Evolutionary conservation across 2,329 filamentous ascomycete species (phyloP), one percentile per base, ranked within the genome.

Genomic region (Pestalotiopsis sp.): DNA sequence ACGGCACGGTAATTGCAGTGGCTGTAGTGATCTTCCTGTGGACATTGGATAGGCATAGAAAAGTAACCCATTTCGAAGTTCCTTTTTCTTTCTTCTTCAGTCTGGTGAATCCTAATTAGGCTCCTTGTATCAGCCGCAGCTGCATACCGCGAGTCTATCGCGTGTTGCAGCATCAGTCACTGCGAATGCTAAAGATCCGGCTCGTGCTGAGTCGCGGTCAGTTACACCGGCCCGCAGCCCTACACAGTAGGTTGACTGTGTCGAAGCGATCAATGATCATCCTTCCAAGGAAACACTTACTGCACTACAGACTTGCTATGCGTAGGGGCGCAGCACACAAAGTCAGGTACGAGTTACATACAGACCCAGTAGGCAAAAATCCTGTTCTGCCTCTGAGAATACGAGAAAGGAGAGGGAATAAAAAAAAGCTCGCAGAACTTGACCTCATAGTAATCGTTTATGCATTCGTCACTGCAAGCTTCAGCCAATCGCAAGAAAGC

Each of bases 1-100:
- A 38, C 59, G 59, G 59, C 25, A 61, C 59, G 59, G 59, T 61
- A 61, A 61, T 61, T 61, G 31, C 23, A 36, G 59, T 61, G 59
- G 59, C 59, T 61, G 31, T 36, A 39, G 25, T 39, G 27, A 61
- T 39, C 59, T 36, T 11, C 31, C 59, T n/a, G 59, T 61, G 59
- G 59, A 61, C 59, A 61, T 61, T 61, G 59, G 59, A 27, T 23
- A 59, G 27, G 23, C 57, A 59, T 23, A 25, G 57, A 25, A 59
- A 59, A 27, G 27, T 27, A 31, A 25, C 23, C 23, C 9, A 6
- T n/a, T 17, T n/a, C 17, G 45, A 52, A 52, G 45, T 52, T 52
- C 45, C 45, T 52, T 52, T 49, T 39, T 61, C 27, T 61, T 36
- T 13, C 59, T 61, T 27, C 45, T 52, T 52, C 45, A 17, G 57